Percentiles rank a stretch among this genome's conserved stretches.
Evolutionary conservation across 164 flowering plant species (phyloP).

Genomic region (Cinnamomum chago): DNA sequence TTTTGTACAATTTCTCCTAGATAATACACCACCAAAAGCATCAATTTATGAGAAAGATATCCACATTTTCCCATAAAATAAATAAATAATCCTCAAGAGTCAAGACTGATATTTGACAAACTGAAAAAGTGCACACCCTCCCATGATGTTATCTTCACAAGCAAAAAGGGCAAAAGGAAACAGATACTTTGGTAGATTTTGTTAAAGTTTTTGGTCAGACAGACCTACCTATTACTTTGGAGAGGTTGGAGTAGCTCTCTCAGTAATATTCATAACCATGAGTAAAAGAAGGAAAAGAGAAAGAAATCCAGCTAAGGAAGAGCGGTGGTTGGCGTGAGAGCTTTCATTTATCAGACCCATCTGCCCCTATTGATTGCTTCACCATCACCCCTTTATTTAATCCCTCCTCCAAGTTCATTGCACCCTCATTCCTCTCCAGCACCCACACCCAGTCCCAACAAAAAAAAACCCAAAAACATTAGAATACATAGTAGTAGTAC

Average conservation of each 20-base stretch:
- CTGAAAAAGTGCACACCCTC: too few species aligned
- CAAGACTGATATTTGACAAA: too few species aligned
- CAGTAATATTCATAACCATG: not conserved
- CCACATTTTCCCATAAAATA: too few species aligned
- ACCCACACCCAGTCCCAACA: not conserved
- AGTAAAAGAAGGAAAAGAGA: not conserved
- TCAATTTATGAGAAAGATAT: too few species aligned
- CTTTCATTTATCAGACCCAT: conserved; percentile 3
- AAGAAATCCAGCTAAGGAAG: not conserved
- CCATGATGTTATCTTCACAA: too few species aligned
- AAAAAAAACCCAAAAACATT: too few species aligned
- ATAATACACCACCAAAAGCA: too few species aligned
- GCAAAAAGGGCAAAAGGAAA: too few species aligned
- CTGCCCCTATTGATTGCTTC: conserved; percentile 9
- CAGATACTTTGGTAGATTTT: not conserved
- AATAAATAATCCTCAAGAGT: too few species aligned
- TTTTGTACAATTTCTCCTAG: too few species aligned
- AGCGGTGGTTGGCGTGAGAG: not conserved
- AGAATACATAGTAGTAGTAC: too few species aligned
- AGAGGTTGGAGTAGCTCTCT: not conserved
- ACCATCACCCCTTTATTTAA: not conserved
- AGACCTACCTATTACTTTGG: not conserved
- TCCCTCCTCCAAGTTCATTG: not conserved
- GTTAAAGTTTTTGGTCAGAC: not conserved
- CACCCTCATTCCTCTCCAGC: not conserved